These are phyloP conservation scores for Narthecium ossifragum DNA, from an alignment of 106 monocot species.

Conservation along the genomic window DNA sequence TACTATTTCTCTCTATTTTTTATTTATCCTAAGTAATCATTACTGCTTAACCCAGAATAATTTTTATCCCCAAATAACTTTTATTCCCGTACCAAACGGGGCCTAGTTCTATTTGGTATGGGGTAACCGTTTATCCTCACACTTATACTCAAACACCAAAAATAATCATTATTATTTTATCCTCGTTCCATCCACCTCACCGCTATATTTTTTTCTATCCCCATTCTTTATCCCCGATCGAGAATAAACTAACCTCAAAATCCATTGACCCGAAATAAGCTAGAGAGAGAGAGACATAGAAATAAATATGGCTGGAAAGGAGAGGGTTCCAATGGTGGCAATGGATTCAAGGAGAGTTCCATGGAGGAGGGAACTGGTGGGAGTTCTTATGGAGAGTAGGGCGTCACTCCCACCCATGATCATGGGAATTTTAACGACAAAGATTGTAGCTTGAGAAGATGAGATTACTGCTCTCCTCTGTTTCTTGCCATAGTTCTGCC, in stretches of 20 bases:
- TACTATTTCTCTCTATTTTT: no score
- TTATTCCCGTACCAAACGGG: no score
- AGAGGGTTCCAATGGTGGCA: conserved; percentile 8
- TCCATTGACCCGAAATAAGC: no score
- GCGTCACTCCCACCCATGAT: neutral
- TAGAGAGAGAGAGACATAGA: conserved; percentile 2
- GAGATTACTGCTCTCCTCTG: neutral
- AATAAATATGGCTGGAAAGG: conserved; percentile 16
- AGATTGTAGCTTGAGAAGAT: conserved; percentile 32
- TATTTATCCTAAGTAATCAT: no score
- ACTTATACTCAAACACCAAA: no score
- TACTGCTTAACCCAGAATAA: no score
- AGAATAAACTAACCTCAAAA: no score
- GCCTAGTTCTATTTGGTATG: no score
- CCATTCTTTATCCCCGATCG: no score
- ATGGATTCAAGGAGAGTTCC: conserved; percentile 17
- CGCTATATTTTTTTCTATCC: neutral
- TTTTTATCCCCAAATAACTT: no score
- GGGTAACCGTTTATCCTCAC: no score
- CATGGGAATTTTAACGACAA: neutral
- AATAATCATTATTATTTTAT: neutral
- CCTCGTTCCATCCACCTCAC: neutral
- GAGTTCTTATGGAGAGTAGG: neutral
- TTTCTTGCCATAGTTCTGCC: no score
- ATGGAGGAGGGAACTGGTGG: conserved; percentile 31